Base-by-base conservation (phyloP, 2,329 filamentous ascomycete genomes). In the Aspergillus pseudotamarii region DNA sequence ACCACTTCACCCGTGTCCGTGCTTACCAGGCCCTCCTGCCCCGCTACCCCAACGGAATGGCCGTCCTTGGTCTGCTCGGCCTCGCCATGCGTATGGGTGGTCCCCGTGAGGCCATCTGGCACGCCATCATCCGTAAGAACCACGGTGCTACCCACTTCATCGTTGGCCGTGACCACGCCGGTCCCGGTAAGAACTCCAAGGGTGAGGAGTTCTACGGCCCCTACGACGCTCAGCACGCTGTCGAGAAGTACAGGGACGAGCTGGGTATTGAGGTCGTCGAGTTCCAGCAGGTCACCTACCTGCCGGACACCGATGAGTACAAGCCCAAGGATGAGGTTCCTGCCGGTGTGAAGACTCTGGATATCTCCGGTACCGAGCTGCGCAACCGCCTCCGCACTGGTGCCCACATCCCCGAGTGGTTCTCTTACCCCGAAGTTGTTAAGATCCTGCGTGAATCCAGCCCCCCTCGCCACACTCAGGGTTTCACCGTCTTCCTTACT, bases 121-220 rank as follows among this genome's bases (percentile, higher is more conserved):
- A 99, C 85, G 95, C 95, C 76, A 97, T 99, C 75, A 99, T 99
- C 86, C 93, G 95, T 78, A 99, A 98, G 90, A 99, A 99, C 83
- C 94, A 97, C 83, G 95, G 95, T 74, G 93, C 94, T 55, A 98
- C 95, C 19, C 95, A 99, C 86, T 99, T 99, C 86, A 99, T 99
- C 74, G 94, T 99, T 69, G 95, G 95, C 65, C 93, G 95, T 84
- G 95, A 99, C 83, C 95, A 99, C 82, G 95, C 95, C 69, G 95
- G 95, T 57, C 95, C 95, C 51, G 95, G 95, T 76, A 97, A 96
- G 88, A 98, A 98, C 89, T 96, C 92, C 85, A 89, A 94, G 83
- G 95, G 95, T 64, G 89, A 92, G 73, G 95, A 99, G 78, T 96
- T 97, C 84, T 99, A 99, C 82, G 95, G 95, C 58, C 94, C 95